Evolutionary conservation across 208 protist species (phyloP).

Genomic region (Acanthamoeba lenticulata): DNA sequence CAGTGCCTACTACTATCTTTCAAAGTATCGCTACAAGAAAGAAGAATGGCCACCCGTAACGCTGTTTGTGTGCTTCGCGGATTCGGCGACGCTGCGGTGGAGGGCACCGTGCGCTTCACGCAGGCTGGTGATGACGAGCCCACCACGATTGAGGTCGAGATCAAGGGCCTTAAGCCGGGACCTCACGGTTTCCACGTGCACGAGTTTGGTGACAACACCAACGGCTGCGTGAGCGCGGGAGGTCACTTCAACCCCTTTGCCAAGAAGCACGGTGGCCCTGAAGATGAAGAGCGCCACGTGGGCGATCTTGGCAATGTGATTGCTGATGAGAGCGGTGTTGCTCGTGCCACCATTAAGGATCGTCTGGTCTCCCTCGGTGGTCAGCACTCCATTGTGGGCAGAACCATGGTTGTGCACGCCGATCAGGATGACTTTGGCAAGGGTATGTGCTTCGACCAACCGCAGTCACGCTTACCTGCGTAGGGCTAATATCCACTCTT

Average conservation of each 20-base stretch:
- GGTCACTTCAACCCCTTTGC: slow-evolving; percentile 8
- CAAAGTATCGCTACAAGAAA: too few species aligned
- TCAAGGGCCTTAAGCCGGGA: not conserved
- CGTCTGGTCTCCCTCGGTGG: not conserved
- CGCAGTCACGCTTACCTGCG: too few species aligned
- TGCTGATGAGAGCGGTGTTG: not conserved
- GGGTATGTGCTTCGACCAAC: too few species aligned
- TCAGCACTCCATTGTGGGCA: not conserved
- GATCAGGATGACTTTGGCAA: not conserved
- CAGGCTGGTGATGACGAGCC: not conserved
- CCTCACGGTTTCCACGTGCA: slow-evolving; percentile 37
- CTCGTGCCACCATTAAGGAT: not conserved
- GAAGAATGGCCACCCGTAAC: not conserved
- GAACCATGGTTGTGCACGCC: slow-evolving; percentile 16
- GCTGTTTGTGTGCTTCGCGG: slow-evolving; percentile 31
- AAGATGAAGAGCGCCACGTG: slow-evolving; percentile 4
- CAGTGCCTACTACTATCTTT: too few species aligned
- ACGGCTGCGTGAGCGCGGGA: slow-evolving; percentile 27
- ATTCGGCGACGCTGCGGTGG: not conserved
- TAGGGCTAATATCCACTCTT: too few species aligned
- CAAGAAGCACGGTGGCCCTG: slow-evolving; percentile 18
- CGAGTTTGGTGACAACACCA: slow-evolving; percentile 46
- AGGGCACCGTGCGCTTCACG: slow-evolving; percentile 30
- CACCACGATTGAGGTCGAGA: slow-evolving; percentile 3
- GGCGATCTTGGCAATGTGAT: slow-evolving; percentile 19